Evolutionary conservation across 305 asterid species (phyloP), one percentile per base, ranked within the genome.

Genomic region (Andrographis paniculata): DNA sequence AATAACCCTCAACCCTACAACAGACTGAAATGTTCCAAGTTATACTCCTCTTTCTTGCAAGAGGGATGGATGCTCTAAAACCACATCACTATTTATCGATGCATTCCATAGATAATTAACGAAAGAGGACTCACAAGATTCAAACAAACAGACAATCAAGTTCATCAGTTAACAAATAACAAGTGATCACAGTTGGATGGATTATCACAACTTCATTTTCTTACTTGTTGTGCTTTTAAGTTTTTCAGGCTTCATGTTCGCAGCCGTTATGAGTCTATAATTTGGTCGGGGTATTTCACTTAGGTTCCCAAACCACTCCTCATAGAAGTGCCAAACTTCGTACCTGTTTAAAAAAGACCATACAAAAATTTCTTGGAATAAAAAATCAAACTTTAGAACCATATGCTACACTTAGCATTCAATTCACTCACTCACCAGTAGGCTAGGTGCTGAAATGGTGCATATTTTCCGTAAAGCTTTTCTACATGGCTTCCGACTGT

Each of bases 401-500:
- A 24, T 4, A 24, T 3, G 6, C 30, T 24, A 3, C 4, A 24
- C 30, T 3, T 8, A 24, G 30, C 45, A n/a, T 6, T 37, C 42
- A 37, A 37, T 40, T 1, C 7, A 42, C 42, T 19, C 28, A 41
- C 74, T 0, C 67, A 87, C 94, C 96, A 82, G 65, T 80, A 87
- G 27, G 74, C 93, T 61, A 83, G 72, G 71, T 82, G 83, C 71
- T 82, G 96, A 73, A 65, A 80, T 6, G 96, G 96, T 8, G 82
- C 72, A 28, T 77, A 87, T 56, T 75, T 80, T 22, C 77, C 78
- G 41, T 87, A 87, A 36, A 78, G 72, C n/a, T 42, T 44, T 56
- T 77, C 87, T 16, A 83, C 70, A 39, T 87, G 89, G 41, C 17
- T 59, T 53, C 74, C 74, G 35, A 87, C 63, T 30, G 88, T 68